Conservation (phyloP, 345 rosid species). For the Orychophragmus violaceus region DNA sequence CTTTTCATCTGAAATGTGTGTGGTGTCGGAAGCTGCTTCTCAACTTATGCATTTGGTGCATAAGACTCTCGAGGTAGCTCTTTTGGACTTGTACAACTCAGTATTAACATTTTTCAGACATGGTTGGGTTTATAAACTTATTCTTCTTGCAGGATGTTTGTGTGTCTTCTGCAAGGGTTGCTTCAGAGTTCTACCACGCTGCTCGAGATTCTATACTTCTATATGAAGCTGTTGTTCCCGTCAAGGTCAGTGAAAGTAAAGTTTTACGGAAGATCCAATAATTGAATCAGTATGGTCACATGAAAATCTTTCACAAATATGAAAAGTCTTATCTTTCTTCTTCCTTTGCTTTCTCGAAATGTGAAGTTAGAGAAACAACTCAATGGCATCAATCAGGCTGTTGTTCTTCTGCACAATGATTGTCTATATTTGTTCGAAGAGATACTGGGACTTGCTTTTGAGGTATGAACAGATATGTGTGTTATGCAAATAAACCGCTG, state of each 20-base stretch:
- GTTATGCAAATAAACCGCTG: background rate
- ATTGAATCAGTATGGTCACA: background rate
- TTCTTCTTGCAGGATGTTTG: conserved; percentile 65
- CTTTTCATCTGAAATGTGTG: conserved; percentile 68
- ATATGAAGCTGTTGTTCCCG: conserved; percentile 86
- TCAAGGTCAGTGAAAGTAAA: conserved; percentile 64
- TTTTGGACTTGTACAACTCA: background rate
- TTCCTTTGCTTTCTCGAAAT: conserved; percentile 32
- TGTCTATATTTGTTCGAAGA: conserved; percentile 82
- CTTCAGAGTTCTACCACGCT: conserved; percentile 75
- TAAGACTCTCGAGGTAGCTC: conserved; percentile 64
- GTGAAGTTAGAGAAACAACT: conserved; percentile 96
- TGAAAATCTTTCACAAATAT: background rate
- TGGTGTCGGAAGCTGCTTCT: conserved; percentile 81
- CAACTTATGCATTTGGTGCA: conserved; percentile 81
- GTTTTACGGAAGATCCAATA: background rate
- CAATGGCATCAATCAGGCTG: conserved; percentile 80
- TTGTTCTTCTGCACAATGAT: conserved; percentile 90
- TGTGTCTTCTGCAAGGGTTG: conserved; percentile 80
- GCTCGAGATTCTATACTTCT: conserved; percentile 82
- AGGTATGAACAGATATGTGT: conserved; percentile 46
- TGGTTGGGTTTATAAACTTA: conserved; percentile 8
- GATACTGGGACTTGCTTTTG: conserved; percentile 85
- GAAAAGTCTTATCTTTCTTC: conserved; percentile 12
- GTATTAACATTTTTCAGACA: conserved; percentile 10